These are phyloP conservation scores for Suillus subaureus DNA, from an alignment of 768 basidiomycete species.

Conservation along the genomic window DNA sequence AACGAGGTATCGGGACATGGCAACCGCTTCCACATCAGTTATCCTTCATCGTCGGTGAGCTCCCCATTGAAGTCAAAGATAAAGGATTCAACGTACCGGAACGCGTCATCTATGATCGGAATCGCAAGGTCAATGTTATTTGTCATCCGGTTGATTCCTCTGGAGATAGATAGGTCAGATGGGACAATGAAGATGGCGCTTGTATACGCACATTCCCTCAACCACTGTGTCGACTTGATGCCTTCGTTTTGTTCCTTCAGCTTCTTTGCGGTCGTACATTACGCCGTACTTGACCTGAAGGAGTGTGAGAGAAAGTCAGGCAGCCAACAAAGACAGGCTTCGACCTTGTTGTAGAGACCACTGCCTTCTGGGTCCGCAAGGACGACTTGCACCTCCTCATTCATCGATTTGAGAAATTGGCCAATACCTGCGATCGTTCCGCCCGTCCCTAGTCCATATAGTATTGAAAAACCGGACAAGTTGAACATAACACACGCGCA, in stretches of 20 bases:
- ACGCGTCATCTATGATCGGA: slow-evolving; percentile 86
- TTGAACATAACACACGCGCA: slow-evolving; percentile 24
- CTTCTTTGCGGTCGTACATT: slow-evolving; percentile 92
- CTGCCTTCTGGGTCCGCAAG: slow-evolving; percentile 93
- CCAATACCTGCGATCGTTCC: slow-evolving; percentile 92
- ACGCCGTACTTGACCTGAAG: slow-evolving; percentile 83
- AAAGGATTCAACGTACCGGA: slow-evolving; percentile 53
- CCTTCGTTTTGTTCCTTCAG: slow-evolving; percentile 89
- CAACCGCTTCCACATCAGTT: slow-evolving; percentile 90
- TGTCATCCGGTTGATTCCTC: slow-evolving; percentile 92
- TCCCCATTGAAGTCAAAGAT: neutral
- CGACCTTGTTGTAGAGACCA: slow-evolving; percentile 91
- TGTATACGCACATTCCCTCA: slow-evolving; percentile 74
- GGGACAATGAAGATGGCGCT: neutral
- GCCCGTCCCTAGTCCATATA: slow-evolving; percentile 71
- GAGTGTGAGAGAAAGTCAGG: neutral
- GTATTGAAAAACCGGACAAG: neutral
- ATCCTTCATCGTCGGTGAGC: slow-evolving; percentile 51
- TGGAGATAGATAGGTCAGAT: slow-evolving; percentile 29
- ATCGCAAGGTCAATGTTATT: slow-evolving; percentile 87
- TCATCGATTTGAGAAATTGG: slow-evolving; percentile 74
- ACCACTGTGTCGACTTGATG: slow-evolving; percentile 97
- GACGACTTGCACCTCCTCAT: slow-evolving; percentile 65
- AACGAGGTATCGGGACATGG: slow-evolving; percentile 94
- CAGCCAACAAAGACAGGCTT: neutral